These are phyloP conservation scores for Colletotrichum lini DNA, from an alignment of 2,329 filamentous ascomycete species.

Conservation along the genomic window DNA sequence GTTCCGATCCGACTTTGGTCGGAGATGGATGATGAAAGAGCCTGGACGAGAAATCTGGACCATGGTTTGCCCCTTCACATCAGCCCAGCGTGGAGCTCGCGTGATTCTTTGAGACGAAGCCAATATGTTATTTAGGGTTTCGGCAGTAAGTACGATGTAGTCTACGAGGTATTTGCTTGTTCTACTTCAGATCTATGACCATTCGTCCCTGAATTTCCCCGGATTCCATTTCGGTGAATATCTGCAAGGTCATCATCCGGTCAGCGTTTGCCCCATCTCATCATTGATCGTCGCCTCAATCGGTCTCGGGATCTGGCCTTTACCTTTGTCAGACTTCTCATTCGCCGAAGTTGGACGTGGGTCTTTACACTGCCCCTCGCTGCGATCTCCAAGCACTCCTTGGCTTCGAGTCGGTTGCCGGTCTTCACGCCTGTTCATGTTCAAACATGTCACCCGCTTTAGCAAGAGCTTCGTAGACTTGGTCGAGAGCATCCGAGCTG, in stretches of 20 bases:
- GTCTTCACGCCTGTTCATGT: constrained; percentile 34
- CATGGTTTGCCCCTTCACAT: too few relatives aligned
- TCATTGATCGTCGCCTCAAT: too few relatives aligned
- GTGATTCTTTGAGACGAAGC: neutral
- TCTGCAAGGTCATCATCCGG: neutral
- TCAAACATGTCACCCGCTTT: constrained; percentile 1
- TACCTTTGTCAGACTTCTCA: constrained; percentile 40
- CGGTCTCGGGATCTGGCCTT: neutral
- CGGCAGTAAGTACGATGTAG: neutral
- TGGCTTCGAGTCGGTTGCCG: constrained; percentile 39
- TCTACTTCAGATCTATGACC: constrained; percentile 37
- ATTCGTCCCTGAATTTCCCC: constrained; percentile 40
- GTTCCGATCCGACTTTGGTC: neutral
- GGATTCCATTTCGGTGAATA: constrained; percentile 37
- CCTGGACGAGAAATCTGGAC: too few relatives aligned
- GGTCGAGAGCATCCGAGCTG: neutral
- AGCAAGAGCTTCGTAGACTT: too few relatives aligned
- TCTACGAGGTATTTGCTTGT: too few relatives aligned
- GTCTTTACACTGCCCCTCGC: constrained; percentile 39
- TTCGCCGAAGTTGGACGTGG: constrained; percentile 38
- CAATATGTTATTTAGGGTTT: neutral
- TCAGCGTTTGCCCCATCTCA: neutral
- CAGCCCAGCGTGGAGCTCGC: neutral
- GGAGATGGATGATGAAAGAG: too few relatives aligned
- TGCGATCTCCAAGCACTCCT: constrained; percentile 40